Percentiles rank a stretch among this genome's conserved stretches.
phyloP scores from a whole-genome alignment of 768 basidiomycete genomes.

The Chlorophyllum brunneum region DNA sequence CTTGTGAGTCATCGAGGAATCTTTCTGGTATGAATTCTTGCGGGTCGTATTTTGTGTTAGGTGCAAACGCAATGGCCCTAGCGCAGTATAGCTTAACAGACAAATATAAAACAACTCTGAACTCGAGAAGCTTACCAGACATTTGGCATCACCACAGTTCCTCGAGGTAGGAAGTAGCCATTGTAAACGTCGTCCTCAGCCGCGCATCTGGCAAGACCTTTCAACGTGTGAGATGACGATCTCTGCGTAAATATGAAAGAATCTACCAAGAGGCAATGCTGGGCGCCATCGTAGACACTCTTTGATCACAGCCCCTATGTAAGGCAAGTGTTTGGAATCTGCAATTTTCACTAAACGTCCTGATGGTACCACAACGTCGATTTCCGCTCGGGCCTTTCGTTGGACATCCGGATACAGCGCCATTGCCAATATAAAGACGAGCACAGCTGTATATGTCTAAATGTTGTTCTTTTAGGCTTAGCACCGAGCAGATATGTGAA shows the following conservation, averaged over 20 bases:
- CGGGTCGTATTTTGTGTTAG: constrained; percentile 6
- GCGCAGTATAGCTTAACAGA: neutral
- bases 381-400: constrained; percentile 37
- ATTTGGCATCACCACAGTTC: constrained; percentile 30
- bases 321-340: constrained; percentile 13
- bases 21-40: constrained; percentile 16
- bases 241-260: neutral
- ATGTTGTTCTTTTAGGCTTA: neutral
- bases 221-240: neutral
- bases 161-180: constrained; percentile 30
- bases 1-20: constrained; percentile 13
- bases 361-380: constrained; percentile 34
- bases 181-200: constrained; percentile 12
- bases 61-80: constrained; percentile 15
- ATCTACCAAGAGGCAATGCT: constrained; percentile 33
- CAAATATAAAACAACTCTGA: no score
- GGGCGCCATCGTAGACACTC: constrained; percentile 44
- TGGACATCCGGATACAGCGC: constrained; percentile 36
- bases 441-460: constrained; percentile 2
- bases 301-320: constrained; percentile 34
- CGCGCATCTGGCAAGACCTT: constrained; percentile 15
- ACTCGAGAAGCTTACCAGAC: constrained; percentile 28
- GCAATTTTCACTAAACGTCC: constrained; percentile 19
- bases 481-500: constrained; percentile 5
- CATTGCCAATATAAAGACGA: constrained; percentile 21